Evolutionary conservation across 2,329 filamentous ascomycete species (phyloP).

Genomic region (Cladobotryum mycophilum): DNA sequence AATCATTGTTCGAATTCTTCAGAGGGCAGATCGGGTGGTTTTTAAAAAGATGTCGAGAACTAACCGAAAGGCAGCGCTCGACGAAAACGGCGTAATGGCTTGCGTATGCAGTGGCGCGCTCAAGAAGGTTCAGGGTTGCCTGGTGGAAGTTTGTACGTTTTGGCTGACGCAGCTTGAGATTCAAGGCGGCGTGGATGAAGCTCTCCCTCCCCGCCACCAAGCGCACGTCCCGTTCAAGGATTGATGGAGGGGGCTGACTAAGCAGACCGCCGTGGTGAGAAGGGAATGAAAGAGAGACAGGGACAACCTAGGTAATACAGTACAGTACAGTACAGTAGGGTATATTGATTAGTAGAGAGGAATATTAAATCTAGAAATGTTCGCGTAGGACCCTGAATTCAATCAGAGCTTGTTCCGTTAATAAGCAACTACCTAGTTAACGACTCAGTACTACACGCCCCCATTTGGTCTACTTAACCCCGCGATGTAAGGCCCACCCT

Average conservation of each 20-base stretch:
- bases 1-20: slow-evolving; percentile 1
- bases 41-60: neutral
- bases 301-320: too few relatives aligned
- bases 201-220: neutral
- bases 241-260: slow-evolving; percentile 2
- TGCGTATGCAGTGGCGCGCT: slow-evolving; percentile 10
- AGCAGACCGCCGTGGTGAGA: neutral
- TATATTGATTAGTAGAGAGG: too few relatives aligned
- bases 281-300: too few relatives aligned
- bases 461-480: too few relatives aligned
- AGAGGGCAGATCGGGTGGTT: neutral
- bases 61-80: slow-evolving; percentile 1
- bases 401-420: too few relatives aligned
- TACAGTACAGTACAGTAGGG: too few relatives aligned
- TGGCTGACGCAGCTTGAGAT: neutral
- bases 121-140: neutral
- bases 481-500: too few relatives aligned
- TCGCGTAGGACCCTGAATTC: too few relatives aligned
- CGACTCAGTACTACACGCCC: too few relatives aligned
- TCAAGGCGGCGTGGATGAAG: neutral
- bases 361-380: too few relatives aligned
- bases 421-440: too few relatives aligned
- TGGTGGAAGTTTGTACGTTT: neutral
- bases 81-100: slow-evolving; percentile 3
- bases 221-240: neutral